Evolutionary conservation across 2,329 filamentous ascomycete species (phyloP), one percentile per base, ranked within the genome.

Genomic region (Albifimbria verrucaria): DNA sequence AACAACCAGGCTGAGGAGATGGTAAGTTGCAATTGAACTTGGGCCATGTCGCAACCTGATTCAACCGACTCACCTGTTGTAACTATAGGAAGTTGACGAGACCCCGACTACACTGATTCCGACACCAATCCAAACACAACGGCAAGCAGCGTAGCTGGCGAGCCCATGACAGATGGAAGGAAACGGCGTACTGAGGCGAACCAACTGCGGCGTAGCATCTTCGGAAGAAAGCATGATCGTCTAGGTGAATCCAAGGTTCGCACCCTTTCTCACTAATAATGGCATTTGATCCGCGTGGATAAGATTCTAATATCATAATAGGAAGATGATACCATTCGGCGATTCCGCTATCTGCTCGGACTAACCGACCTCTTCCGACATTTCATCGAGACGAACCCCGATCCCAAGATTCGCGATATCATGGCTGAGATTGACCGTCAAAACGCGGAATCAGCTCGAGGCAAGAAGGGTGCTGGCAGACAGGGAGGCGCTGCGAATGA

Each of bases 311-410:
- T 17, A 26, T 41, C 10, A 22, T 49, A 56, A 39, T 52, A 93
- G 90, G 93, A 97, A 76, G 90, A 97, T 78, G 93, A 97, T 66
- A 95, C 91, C 1, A 90, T 97, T 66, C 86, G 93, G 62, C 83
- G 94, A 68, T 99, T 99, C 70, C 87, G 92, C 58, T 99, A 99
- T 69, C 82, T 99, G 1, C 82, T 99, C 15, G 95, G 95, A 23
- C 79, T 99, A 50, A 99, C 94, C 17, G 94, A 99, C 66, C 80
- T 99, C 20, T 99, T 99, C 77, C 91, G 95, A 59, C 94, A 99
- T 74, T 99, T 99, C 72, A 99, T 99, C 74, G 92, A 97, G 68
- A 91, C 92, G 9, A 99, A 97, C 67, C 93, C 92, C 5, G 92
- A 99, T 66, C 93, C 94, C 17, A 90, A 90, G 63, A 94, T 97